Evolutionary conservation across 2,329 filamentous ascomycete genomes (phyloP).

Genomic region (Penicillium sp.): DNA sequence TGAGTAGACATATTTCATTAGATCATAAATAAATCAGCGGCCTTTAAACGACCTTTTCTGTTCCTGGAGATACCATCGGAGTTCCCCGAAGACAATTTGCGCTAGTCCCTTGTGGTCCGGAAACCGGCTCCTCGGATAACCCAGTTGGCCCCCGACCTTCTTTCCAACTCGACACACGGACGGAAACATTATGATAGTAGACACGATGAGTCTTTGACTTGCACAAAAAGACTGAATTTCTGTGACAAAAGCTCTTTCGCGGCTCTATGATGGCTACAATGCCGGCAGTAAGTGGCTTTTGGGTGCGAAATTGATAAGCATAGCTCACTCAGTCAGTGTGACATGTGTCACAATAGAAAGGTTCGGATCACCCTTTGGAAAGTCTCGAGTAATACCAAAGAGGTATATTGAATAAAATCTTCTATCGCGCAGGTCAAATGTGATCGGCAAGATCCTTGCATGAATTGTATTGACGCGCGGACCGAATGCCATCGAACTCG

Average conservation of each 20-base stretch:
- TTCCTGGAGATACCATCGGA: not conserved
- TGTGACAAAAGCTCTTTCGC: not conserved
- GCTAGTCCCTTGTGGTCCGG: slow-evolving; percentile 9
- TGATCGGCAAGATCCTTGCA: slow-evolving; percentile 44
- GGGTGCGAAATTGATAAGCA: not conserved
- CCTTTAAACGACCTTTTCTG: not conserved
- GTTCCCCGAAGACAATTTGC: not conserved
- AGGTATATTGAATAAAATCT: not conserved
- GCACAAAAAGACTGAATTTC: not conserved
- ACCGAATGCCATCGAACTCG: slow-evolving; percentile 33
- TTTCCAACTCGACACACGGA: not conserved
- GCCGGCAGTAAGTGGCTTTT: slow-evolving; percentile 12
- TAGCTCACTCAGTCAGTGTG: slow-evolving; percentile 26
- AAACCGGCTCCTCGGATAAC: slow-evolving; percentile 16
- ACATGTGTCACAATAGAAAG: slow-evolving; percentile 40
- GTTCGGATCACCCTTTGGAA: not conserved
- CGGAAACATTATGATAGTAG: not conserved
- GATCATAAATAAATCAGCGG: too few relatives aligned
- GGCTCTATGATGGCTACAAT: slow-evolving; percentile 4
- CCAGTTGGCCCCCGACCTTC: not conserved
- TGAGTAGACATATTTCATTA: not conserved
- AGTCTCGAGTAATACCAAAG: not conserved
- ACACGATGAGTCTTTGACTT: not conserved
- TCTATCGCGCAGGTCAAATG: slow-evolving; percentile 40
- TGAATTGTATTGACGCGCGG: slow-evolving; percentile 45